Evolutionary conservation across 768 basidiomycete genomes (phyloP).

Genomic region (Bullera alba): DNA sequence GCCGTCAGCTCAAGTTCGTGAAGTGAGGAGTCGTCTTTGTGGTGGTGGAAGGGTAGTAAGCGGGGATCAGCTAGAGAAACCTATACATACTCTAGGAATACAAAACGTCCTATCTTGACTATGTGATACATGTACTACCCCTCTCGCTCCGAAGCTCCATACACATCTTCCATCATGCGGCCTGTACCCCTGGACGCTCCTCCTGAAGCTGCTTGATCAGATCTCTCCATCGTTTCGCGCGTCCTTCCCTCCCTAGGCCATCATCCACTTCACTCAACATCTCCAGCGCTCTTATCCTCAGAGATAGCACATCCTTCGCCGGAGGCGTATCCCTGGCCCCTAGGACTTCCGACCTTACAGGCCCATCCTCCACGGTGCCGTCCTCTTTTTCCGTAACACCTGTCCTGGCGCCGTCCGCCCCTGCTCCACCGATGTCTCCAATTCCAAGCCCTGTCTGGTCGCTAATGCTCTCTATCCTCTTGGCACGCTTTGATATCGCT

Average conservation of each 20-base stretch:
- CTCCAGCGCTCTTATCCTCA: slow-evolving; percentile 13
- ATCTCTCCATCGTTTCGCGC: slow-evolving; percentile 15
- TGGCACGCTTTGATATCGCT: slow-evolving; percentile 1
- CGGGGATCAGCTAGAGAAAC: background rate
- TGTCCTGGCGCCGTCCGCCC: background rate
- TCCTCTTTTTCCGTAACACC: no score
- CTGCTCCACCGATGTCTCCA: no score
- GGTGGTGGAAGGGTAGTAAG: slow-evolving; percentile 2
- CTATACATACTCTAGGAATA: no score
- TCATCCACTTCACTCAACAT: slow-evolving; percentile 17
- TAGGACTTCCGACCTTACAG: no score
- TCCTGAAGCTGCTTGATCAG: slow-evolving; percentile 4
- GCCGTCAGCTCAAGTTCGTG: background rate
- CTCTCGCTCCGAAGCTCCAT: no score
- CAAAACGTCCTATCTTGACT: background rate
- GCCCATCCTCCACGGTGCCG: no score
- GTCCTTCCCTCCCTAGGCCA: slow-evolving; percentile 12
- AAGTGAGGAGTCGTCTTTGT: background rate
- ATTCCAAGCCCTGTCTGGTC: no score
- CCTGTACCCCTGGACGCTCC: background rate
- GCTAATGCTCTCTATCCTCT: background rate
- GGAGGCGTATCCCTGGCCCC: no score
- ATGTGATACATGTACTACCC: no score
- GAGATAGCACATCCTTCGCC: no score
- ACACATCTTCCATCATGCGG: background rate